Base-by-base conservation (phyloP, 208 protist species). In the Acanthamoeba healyi region DNA sequence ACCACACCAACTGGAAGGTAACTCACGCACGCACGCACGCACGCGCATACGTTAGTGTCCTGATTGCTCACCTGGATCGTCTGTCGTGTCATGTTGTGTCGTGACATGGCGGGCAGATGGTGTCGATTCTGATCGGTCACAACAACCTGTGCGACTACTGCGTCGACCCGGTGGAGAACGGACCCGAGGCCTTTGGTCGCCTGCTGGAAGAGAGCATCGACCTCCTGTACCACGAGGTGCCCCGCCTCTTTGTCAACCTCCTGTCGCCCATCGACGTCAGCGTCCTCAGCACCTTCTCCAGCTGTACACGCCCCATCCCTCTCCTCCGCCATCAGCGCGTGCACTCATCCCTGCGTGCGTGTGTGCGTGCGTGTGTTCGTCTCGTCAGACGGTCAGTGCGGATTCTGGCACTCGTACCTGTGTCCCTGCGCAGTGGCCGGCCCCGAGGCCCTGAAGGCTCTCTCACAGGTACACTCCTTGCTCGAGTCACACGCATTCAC, bases 261-360 rank as follows among this genome's bases (percentile, higher is more conserved):
- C 36, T 92, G 24, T 49, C 58, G 24, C 56, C 86, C 32, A n/a
- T 92, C 29, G 86, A 92, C 38, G 86, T 92, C 38, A 97, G 98
- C 34, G 94, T 98, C 77, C 96, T 94, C 19, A 58, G 58, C 34
- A 56, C 49, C 49, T 72, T 67, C 61, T 19, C 51, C 26, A 36
- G 26, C 72, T 54, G 24, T 82, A 14, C 70, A 42, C 17, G 79
- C 58, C 10, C 67, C 38, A 38, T 2, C 6, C 38, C 26, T 44
- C 3, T 77, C 19, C 24, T 84, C 72, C 2, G 40, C 34, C 4
- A 5, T 89, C 54, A 65, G 5, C 49, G 82, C 12, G 44, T 49
- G 44, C 44, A 12, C 4, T 19, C 26, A 34, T 7, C 51, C 44
- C 2, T 46, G 26, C 17, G 12, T 34, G 19, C n/a, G 6, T 63